Evolutionary conservation across 2,329 filamentous ascomycete species (phyloP).

Genomic region (Orbilia blumenaviensis): DNA sequence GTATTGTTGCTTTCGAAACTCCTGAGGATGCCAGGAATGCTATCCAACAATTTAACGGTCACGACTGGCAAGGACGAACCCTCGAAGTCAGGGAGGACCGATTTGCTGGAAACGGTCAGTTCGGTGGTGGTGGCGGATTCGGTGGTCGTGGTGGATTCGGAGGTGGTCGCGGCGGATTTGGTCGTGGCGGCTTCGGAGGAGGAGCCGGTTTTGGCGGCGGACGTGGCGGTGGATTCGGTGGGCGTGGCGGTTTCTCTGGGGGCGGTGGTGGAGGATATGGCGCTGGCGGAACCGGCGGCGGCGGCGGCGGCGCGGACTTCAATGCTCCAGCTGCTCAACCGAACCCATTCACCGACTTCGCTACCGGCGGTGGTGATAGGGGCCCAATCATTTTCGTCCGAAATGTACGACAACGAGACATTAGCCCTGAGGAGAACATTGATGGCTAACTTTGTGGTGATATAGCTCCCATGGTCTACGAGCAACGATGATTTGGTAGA

Average conservation of each 20-base stretch:
- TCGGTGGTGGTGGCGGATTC: conserved; percentile 63
- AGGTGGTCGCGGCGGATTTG: conserved; percentile 68
- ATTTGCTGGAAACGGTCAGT: conserved; percentile 73
- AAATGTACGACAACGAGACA: conserved; percentile 74
- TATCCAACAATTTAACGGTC: conserved; percentile 97
- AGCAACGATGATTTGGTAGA: conserved; percentile 98
- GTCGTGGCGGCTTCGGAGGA: conserved; percentile 65
- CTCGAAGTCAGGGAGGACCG: conserved; percentile 97
- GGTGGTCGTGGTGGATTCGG: conserved; percentile 66
- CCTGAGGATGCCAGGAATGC: conserved; percentile 94
- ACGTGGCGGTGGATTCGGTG: conserved; percentile 58
- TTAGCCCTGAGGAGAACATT: conserved; percentile 55
- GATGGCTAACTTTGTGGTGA: conserved; percentile 56
- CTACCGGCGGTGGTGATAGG: conserved; percentile 84
- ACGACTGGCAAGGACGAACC: conserved; percentile 94
- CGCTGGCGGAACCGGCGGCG: conserved; percentile 60
- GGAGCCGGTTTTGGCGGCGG: too few relatives aligned
- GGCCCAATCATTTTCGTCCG: conserved; percentile 90
- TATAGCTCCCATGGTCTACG: conserved; percentile 93
- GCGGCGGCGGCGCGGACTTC: conserved; percentile 65
- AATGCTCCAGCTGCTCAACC: conserved; percentile 68
- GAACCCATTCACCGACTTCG: conserved; percentile 93
- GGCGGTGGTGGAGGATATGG: conserved; percentile 61
- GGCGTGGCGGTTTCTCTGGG: conserved; percentile 60
- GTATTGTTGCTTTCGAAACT: conserved; percentile 95